Base-by-base conservation (phyloP, 1,284 basidiomycete species). In the Sparassis latifolia region DNA sequence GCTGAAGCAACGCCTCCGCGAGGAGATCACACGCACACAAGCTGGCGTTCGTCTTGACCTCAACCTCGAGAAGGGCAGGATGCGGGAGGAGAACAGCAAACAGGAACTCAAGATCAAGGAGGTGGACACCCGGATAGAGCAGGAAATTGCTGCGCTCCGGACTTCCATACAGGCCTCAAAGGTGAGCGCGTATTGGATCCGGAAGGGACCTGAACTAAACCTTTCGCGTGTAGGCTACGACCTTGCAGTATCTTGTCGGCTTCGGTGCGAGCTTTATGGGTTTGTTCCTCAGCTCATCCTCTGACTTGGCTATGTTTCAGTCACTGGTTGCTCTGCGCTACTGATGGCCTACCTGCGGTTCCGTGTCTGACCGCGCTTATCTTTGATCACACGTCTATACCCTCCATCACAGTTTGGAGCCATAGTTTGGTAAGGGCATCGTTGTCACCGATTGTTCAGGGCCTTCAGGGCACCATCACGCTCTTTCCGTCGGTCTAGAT, bases 61-160 rank as follows among this genome's bases (percentile, higher is more conserved):
- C 53, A 99, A 99, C 69, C 74, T 99, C 28, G 96, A 99, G 73
- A 99, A 99, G 70, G 95, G 92, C 3, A 78, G 96, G 40, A 92
- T 98, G 75, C 75, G 97, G 42, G 95, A 99, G 64, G 95, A 99
- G 73, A 87, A 85, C 53, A 88, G 86, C 52, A 84, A 88, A 43
- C 93, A 98, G 63, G 95, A 97, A 62, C 75, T 97, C 55, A 98
- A 98, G 80, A 92, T 99, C 67, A 95, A 95, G 69, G 97, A 99
- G 68, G 94, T 98, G 10, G 96, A 99, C 62, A 98, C 96, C 2
- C 74, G 93, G 60, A 98, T 99, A 61, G 96, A 99, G 71, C 89
- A 91, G 64, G 96, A 98, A 71, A 98, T 98, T 63, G 92, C 94
- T 2, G 84, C 85, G 4, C 68, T 98, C 48, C 74, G 92, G 45